A percentile compares a stretch with the other conserved stretches of the same genome.
Evolutionary conservation across 495 filamentous ascomycete species (phyloP).

Genomic region (Corynascus novoguineensis): DNA sequence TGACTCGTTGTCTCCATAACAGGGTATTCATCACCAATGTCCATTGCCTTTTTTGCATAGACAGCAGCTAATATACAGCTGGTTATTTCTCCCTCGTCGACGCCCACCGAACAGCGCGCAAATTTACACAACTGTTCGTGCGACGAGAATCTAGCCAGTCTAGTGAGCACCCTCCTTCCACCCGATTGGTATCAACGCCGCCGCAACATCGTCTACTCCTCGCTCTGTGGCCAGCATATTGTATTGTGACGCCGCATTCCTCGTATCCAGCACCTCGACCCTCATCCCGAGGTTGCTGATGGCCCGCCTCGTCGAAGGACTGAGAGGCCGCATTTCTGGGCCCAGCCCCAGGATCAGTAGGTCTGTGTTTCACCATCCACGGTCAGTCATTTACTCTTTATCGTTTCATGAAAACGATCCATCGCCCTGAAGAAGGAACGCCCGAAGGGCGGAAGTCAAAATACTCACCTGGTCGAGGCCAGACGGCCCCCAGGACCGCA

Average conservation of each 20-base stretch:
- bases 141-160: not conserved
- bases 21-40: too few species aligned
- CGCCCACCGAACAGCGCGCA: too few species aligned
- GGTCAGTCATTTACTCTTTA: not conserved
- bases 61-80: too few species aligned
- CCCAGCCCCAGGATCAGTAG: slow-evolving; percentile 84
- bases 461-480: slow-evolving; percentile 81
- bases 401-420: too few species aligned
- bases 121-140: too few species aligned
- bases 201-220: slow-evolving; percentile 72
- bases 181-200: slow-evolving; percentile 81
- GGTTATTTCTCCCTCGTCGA: too few species aligned
- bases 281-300: slow-evolving; percentile 77
- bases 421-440: not conserved
- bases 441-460: slow-evolving; percentile 10
- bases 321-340: slow-evolving; percentile 63
- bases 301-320: slow-evolving; percentile 62
- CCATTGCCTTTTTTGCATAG: too few species aligned
- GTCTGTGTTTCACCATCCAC: slow-evolving; percentile 58
- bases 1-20: too few species aligned
- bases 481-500: slow-evolving; percentile 71
- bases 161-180: slow-evolving; percentile 55
- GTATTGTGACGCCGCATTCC: slow-evolving; percentile 89
- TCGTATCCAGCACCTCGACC: slow-evolving; percentile 84
- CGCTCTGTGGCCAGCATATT: slow-evolving; percentile 82